phyloP scores from a whole-genome alignment of 495 filamentous ascomycete genomes.

The Pyrenula massariospora region DNA sequence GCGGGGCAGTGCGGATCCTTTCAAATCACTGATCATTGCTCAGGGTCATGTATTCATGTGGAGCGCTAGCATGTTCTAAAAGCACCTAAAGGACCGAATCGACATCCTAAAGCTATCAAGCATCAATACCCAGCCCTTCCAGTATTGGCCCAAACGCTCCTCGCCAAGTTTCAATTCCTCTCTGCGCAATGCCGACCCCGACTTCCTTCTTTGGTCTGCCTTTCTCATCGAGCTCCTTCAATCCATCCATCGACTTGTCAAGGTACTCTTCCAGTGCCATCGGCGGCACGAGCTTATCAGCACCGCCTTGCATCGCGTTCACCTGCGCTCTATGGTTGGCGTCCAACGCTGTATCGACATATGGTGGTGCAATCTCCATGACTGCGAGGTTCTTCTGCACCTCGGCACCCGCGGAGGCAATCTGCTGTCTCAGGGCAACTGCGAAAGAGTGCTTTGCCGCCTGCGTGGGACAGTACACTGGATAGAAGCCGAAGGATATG shows the following conservation, averaged over 20 bases:
- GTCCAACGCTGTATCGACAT: conserved; percentile 25
- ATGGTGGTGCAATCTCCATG: conserved; percentile 19
- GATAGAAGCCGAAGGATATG: conserved; percentile 20
- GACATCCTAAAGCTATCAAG: neutral
- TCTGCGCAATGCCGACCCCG: conserved; percentile 15
- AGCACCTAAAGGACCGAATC: no score
- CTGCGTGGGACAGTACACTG: conserved; percentile 22
- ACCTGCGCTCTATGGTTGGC: conserved; percentile 8
- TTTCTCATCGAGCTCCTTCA: conserved; percentile 7
- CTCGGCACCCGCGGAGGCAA: conserved; percentile 3
- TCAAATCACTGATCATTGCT: no score
- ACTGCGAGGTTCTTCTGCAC: conserved; percentile 3
- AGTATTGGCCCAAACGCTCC: conserved; percentile 14
- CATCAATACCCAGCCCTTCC: conserved; percentile 4
- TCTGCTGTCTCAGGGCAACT: conserved; percentile 16
- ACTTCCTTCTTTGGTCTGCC: conserved; percentile 14
- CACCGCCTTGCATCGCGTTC: conserved; percentile 11
- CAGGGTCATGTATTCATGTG: no score
- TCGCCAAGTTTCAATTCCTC: conserved; percentile 16
- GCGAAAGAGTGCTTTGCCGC: conserved; percentile 17
- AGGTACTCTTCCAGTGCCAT: conserved; percentile 17
- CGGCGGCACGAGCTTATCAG: conserved; percentile 13
- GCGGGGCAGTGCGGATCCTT: no score
- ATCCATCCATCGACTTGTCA: no score
- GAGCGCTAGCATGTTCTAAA: no score